Base-by-base conservation (phyloP, 2,329 filamentous ascomycete species). In the Trichoderma lentiforme region DNA sequence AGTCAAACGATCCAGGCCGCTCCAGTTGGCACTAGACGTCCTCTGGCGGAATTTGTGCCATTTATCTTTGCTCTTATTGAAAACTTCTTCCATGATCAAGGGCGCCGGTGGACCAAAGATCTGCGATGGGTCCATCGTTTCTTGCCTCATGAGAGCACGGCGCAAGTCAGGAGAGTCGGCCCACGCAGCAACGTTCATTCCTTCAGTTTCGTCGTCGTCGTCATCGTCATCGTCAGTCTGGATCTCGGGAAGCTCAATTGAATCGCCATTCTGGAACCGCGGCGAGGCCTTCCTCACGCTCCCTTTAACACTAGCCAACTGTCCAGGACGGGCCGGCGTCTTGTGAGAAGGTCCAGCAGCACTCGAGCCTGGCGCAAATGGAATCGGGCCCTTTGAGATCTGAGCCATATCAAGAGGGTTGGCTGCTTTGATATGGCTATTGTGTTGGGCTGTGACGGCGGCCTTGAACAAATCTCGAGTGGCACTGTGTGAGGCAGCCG, bases 21-120 rank as follows among this genome's bases (percentile, higher is more conserved):
- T 91, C 96, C 96, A 99, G 83, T 97, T 97, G 43, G 97, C 97
- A 82, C 94, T 97, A 76, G 93, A 97, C 6, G 95, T 98, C 71
- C 96, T 89, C 66, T 93, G 91, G 21, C 97, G 90, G 86, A 98
- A 98, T 79, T 94, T 93, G 84, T 93, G 93, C 81, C 93, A 90
- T 74, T 92, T 86, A 71, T 95, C 94, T 81, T 94, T 94, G 81
- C 92, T 95, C 81, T 94, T 93, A 82, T 88, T 92, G 83, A 99
- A 99, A 36, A 98, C 94, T 79, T 98, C 95, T 78, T 99, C 97
- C 91, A 99, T 96, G 78, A 94, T 93, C 75, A 99, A 86, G 14
- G 94, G 93, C 12, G 89, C 91, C 28, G 97, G 94, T 0, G 93
- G 93, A 0, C 96, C 96, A 78, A 99, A 99, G 68, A 99, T 93